These are phyloP conservation scores for Escovopsis sp. DNA, from an alignment of 2,329 filamentous ascomycete species.

Conservation along the genomic window DNA sequence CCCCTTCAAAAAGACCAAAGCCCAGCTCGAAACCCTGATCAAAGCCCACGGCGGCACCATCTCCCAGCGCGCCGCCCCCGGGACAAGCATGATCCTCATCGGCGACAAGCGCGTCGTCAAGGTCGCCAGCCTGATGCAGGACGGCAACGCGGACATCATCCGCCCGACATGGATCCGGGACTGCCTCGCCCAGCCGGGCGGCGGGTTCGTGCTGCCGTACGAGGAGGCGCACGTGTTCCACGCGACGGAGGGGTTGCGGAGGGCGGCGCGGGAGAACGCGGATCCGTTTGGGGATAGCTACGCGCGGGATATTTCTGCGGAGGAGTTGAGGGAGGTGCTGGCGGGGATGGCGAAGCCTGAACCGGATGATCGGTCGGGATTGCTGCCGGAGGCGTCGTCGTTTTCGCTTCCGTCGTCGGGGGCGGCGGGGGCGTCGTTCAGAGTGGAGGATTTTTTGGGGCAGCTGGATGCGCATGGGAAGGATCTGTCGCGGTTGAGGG, in stretches of 20 bases:
- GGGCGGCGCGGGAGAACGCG: constrained; percentile 42
- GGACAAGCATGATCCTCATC: constrained; percentile 51
- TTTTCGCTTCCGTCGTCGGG: too few relatives aligned
- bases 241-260: constrained; percentile 39
- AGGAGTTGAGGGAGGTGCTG: constrained; percentile 44
- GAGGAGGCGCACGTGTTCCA: constrained; percentile 56
- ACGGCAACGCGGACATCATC: constrained; percentile 54
- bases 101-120: constrained; percentile 71
- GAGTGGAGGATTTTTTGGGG: constrained; percentile 30
- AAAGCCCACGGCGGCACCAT: constrained; percentile 72
- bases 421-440: constrained; percentile 18
- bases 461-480: constrained; percentile 42
- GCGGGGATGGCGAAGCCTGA: constrained; percentile 34
- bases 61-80: constrained; percentile 54
- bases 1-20: constrained; percentile 62
- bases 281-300: constrained; percentile 79
- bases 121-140: constrained; percentile 68
- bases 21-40: constrained; percentile 63
- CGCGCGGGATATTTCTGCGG: constrained; percentile 47
- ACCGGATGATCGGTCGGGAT: too few relatives aligned
- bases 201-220: constrained; percentile 47
- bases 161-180: constrained; percentile 72
- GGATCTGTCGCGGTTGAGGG: constrained; percentile 32
- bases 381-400: too few relatives aligned
- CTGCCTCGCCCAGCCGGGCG: constrained; percentile 46